Base-by-base conservation (phyloP, 2,329 filamentous ascomycete genomes). In the Colletotrichum somersetense region DNA sequence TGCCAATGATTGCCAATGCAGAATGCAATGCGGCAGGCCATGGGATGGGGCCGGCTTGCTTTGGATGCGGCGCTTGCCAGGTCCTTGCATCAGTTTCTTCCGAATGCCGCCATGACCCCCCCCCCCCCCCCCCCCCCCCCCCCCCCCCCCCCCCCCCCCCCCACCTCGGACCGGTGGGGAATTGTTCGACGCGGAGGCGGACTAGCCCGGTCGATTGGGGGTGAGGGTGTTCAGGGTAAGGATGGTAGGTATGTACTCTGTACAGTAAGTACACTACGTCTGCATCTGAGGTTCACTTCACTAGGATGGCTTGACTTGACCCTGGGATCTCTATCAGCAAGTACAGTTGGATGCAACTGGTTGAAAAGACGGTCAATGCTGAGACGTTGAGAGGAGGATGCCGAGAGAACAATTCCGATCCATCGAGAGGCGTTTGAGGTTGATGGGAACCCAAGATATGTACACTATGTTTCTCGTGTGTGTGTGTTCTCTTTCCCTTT, bases 41-140 rank as follows among this genome's bases (percentile, higher is more conserved):
- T 53, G 48, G 48, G 40, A 30, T 59, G 58, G 58, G 62, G 44
- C 44, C 44, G 44, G 44, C 18, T 46, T 20, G 44, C 44, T 52
- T 66, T 66, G 67, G 40, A 56, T 63, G 69, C 58, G 66, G 69
- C 66, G 59, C 59, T 64, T 59, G 69, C 58, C 30, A 64, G 52
- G 53, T 61, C 58, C 52, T 44, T 59, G 68, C 65, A 63, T 42
- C 65, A 62, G 18, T 59, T 55, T 30, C 23, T 7, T 33, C 50
- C 53, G 59, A 55, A 38, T 61, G 46, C 67, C 48, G 69, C 5
- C 53, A 50, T 46, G 66, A 71, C 62, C 67, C 62, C 40, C 14
- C 40, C 26, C 26, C 26, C 26, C 26, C 26, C 26, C 26, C 26
- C 26, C 26, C 26, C 26, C 26, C 26, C 26, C 26, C 26, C 26